Conservation (phyloP, 306 rosid species). For the Medicago lupulina region DNA sequence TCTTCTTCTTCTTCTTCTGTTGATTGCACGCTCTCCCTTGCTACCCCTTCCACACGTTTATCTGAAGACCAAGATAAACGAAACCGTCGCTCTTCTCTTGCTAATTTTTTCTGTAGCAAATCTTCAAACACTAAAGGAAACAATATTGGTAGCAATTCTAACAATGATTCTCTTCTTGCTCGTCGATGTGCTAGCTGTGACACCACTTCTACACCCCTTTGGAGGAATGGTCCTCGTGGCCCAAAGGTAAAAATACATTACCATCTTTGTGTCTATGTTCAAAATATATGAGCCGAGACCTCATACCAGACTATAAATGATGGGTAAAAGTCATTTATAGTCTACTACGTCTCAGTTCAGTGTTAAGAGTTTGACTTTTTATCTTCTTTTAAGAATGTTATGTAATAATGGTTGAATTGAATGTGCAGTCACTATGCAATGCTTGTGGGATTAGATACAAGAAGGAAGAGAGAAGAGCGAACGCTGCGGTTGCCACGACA, state of each 20-base stretch:
- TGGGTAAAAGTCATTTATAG: no score
- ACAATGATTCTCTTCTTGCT: constrained; percentile 74
- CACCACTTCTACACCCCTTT: constrained; percentile 97
- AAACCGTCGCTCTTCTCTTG: constrained; percentile 38
- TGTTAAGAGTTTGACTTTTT: no score
- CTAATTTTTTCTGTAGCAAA: constrained; percentile 18
- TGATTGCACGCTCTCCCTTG: constrained; percentile 93
- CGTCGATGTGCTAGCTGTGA: constrained; percentile 99
- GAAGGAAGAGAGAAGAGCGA: constrained; percentile 89
- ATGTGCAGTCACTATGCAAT: constrained; percentile 87
- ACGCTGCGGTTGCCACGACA: constrained; percentile 57
- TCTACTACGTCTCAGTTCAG: no score
- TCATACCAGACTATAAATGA: no score
- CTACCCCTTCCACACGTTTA: constrained; percentile 83
- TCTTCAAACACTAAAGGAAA: not conserved
- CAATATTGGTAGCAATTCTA: not conserved
- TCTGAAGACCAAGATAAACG: constrained; percentile 51
- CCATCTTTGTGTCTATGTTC: not conserved
- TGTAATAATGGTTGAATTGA: not conserved
- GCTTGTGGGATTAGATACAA: constrained; percentile 98
- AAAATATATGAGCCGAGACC: no score
- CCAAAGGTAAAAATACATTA: constrained; percentile 68
- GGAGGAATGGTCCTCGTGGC: constrained; percentile 98
- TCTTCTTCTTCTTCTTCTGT: constrained; percentile 67
- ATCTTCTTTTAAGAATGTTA: not conserved